Evolutionary conservation across 2,329 filamentous ascomycete genomes (phyloP), one percentile per base, ranked within the genome.

Genomic region (Fusarium torreyae): DNA sequence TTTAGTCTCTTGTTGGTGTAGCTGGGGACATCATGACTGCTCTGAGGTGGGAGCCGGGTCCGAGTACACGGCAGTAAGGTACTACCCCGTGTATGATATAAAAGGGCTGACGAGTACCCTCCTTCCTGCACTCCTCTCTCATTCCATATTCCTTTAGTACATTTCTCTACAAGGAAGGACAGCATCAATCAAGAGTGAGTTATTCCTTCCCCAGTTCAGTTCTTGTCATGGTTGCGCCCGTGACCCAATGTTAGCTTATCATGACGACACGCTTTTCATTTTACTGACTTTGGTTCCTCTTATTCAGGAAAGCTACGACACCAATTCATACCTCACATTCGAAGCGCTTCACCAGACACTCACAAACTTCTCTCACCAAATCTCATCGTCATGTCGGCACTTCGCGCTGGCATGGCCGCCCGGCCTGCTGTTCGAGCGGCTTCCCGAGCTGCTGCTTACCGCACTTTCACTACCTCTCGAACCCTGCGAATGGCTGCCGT

Each of bases 331-430:
- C 13, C 42, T 50, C 18, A 28, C 48, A 36, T 20, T 18, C 43
- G 45, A 51, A 50, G n/a, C 42, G 9, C 39, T 51, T 11, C 26
- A 45, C 11, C 28, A 15, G 13, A 33, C 11, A 52, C 17, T 20
- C 44, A 14, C 34, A 55, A 43, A 18, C 22, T 39, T 26, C 26
- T n/a, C 43, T 46, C 54, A 63, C 54, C 14, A 33, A 28, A 43
- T 38, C 61, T 51, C 26, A 39, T 71, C 57, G 54, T 71, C 69
- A 77, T 77, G 75, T 74, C 75, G 57, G 73, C 74, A 56, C 74
- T 77, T 34, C 75, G 75, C 50, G 72, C 75, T 69, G 67, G 74
- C 68, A 68, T 70, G 70, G 72, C 71, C 66, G 38, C 62, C 36
- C 70, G 73, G 55, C 70, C 64, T 49, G 56, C 63, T 58, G 60